Evolutionary conservation across 192 early-diverging fungal genomes (phyloP).

Genomic region (Physocladia obscura): DNA sequence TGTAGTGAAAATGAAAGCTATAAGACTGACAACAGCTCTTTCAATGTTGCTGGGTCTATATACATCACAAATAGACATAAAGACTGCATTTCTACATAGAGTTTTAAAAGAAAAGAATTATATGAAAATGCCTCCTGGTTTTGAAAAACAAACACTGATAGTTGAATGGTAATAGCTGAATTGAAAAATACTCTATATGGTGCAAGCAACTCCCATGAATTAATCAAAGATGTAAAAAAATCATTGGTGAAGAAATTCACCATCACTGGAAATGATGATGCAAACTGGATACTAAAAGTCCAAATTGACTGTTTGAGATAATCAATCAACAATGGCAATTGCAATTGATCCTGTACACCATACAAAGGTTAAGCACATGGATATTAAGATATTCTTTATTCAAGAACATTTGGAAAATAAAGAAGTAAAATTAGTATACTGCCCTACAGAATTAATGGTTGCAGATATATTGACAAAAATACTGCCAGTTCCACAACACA

Average conservation of each 20-base stretch:
- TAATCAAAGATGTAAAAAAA: constrained; percentile 6
- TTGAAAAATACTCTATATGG: no score
- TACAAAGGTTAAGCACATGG: constrained; percentile 39
- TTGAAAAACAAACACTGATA: no score
- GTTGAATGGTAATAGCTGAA: no score
- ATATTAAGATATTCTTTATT: constrained; percentile 33
- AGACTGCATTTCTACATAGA: background rate
- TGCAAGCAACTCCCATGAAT: background rate
- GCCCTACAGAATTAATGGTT: constrained; percentile 18
- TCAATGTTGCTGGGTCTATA: background rate
- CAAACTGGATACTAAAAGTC: constrained; percentile 11
- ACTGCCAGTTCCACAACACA: constrained; percentile 20
- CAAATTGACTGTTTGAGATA: no score
- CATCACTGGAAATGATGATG: constrained; percentile 1
- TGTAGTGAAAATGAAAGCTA: no score
- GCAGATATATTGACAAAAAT: constrained; percentile 39
- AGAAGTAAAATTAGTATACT: constrained; percentile 16
- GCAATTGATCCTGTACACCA: constrained; percentile 39
- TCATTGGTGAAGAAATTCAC: constrained; percentile 4
- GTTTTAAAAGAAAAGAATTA: background rate
- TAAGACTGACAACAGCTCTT: background rate
- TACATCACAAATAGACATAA: background rate
- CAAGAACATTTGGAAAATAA: constrained; percentile 29
- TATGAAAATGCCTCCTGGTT: background rate
- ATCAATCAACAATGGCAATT: no score